Conservation (phyloP, 2,329 filamentous ascomycete species). For the Nothophaeocryptopus gaeumannii region DNA sequence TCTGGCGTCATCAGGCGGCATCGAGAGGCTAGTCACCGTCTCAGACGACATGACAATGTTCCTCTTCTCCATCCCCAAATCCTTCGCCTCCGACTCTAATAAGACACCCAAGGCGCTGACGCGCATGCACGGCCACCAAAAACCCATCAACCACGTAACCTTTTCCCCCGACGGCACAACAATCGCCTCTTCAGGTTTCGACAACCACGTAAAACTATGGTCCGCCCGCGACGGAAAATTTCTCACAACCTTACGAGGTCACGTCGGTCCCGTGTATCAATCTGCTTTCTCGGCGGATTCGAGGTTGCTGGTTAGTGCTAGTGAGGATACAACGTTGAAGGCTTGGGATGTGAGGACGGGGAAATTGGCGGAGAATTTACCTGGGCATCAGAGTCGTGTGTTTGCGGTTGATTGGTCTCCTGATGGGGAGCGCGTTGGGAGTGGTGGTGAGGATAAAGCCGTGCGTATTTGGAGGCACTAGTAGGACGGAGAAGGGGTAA, state of each 20-base stretch:
- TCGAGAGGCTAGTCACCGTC: slow-evolving; percentile 83
- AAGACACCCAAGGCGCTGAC: slow-evolving; percentile 71
- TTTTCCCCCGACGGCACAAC: slow-evolving; percentile 87
- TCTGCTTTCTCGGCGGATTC: slow-evolving; percentile 91
- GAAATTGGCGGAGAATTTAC: slow-evolving; percentile 78
- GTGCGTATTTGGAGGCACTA: slow-evolving; percentile 64
- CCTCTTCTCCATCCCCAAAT: slow-evolving; percentile 79
- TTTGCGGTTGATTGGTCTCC: slow-evolving; percentile 94
- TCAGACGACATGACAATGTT: slow-evolving; percentile 97
- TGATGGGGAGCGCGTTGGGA: slow-evolving; percentile 83
- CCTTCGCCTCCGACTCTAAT: slow-evolving; percentile 30
- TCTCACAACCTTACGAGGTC: slow-evolving; percentile 80
- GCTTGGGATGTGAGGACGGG: slow-evolving; percentile 88
- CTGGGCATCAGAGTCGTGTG: slow-evolving; percentile 88
- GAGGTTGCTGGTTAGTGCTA: slow-evolving; percentile 78
- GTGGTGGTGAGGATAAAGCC: slow-evolving; percentile 86
- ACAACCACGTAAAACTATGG: slow-evolving; percentile 95
- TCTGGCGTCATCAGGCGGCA: slow-evolving; percentile 58
- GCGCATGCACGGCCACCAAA: slow-evolving; percentile 90
- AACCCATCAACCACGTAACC: slow-evolving; percentile 91
- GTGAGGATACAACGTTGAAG: slow-evolving; percentile 90
- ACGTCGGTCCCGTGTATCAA: slow-evolving; percentile 89
- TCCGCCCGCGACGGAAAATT: slow-evolving; percentile 73
- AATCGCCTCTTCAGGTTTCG: slow-evolving; percentile 85
- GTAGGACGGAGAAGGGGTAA: neutral